A percentile compares a stretch with the other conserved stretches of the same genome.
Conservation (phyloP, 148 eudicot genomes). For the Vaccinium corymbosum region DNA sequence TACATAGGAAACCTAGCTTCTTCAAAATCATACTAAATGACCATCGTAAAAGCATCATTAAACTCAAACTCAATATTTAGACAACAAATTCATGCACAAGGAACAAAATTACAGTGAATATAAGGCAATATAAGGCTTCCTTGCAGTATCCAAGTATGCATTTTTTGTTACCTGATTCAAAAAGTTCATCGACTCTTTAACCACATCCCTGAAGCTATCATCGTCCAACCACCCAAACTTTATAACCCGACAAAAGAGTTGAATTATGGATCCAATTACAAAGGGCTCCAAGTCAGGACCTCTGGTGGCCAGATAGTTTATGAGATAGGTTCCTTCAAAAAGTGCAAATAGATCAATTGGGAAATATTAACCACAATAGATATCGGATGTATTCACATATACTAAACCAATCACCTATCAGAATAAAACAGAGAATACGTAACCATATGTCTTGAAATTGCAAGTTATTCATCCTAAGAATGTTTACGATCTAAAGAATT, state of each 20-base stretch:
- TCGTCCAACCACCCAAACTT: conserved; percentile 95
- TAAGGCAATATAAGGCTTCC: not conserved
- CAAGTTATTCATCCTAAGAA: conserved; percentile 11
- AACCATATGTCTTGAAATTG: not conserved
- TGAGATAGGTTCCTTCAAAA: conserved; percentile 74
- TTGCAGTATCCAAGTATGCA: not conserved
- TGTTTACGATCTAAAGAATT: not conserved
- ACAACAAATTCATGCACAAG: not conserved
- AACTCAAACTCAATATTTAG: not conserved
- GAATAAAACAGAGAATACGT: not conserved
- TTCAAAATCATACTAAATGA: not conserved
- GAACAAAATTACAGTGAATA: not conserved
- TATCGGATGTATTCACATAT: conserved; percentile 8
- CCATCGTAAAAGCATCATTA: not conserved
- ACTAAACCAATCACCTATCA: conserved; percentile 11
- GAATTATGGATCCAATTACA: conserved; percentile 84
- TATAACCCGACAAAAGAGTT: conserved; percentile 71
- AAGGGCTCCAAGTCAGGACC: conserved; percentile 84
- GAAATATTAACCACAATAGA: conserved; percentile 6
- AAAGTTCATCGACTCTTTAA: conserved; percentile 72
- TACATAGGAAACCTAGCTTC: not conserved
- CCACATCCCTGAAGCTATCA: conserved; percentile 78
- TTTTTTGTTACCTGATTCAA: conserved; percentile 64
- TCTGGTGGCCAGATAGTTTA: conserved; percentile 85
- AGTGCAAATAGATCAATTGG: conserved; percentile 25